A percentile compares a stretch with the other conserved stretches of the same genome.
Conservation (phyloP, 805 yeast genomes). For the Saccharomyces mikatae region DNA sequence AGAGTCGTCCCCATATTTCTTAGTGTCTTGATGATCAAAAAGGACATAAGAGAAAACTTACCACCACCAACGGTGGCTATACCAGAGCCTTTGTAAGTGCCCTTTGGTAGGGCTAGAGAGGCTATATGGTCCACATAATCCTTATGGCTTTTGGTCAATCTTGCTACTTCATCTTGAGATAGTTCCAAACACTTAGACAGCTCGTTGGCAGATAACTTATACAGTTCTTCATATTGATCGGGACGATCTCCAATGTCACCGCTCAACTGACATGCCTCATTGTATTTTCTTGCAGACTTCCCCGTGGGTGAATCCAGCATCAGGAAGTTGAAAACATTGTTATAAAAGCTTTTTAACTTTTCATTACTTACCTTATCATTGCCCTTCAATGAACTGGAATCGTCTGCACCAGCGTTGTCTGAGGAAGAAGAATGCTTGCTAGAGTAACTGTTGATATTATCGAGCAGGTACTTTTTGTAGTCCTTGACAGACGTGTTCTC, state of each 20-base stretch:
- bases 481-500: constrained; percentile 13
- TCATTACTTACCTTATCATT: not conserved
- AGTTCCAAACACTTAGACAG: constrained; percentile 22
- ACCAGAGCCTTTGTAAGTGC: constrained; percentile 34
- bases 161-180: constrained; percentile 9
- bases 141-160: constrained; percentile 15
- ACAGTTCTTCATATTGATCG: constrained; percentile 16
- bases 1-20: constrained; percentile 44
- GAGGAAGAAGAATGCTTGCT: not conserved
- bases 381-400: not conserved
- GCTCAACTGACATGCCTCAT: constrained; percentile 11
- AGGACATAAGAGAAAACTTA: constrained; percentile 60
- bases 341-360: constrained; percentile 18
- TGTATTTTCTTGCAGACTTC: constrained; percentile 14
- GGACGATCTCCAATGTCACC: constrained; percentile 21
- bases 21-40: constrained; percentile 59
- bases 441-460: constrained; percentile 4
- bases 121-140: constrained; percentile 12
- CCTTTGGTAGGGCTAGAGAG: constrained; percentile 14
- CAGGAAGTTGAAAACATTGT: constrained; percentile 19
- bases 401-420: not conserved
- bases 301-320: constrained; percentile 21
- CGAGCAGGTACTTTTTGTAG: constrained; percentile 11
- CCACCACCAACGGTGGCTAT: constrained; percentile 74
- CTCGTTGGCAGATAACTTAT: constrained; percentile 13